These are phyloP conservation scores for Xylaria flabelliformis DNA, from an alignment of 495 filamentous ascomycete species.

Conservation along the genomic window DNA sequence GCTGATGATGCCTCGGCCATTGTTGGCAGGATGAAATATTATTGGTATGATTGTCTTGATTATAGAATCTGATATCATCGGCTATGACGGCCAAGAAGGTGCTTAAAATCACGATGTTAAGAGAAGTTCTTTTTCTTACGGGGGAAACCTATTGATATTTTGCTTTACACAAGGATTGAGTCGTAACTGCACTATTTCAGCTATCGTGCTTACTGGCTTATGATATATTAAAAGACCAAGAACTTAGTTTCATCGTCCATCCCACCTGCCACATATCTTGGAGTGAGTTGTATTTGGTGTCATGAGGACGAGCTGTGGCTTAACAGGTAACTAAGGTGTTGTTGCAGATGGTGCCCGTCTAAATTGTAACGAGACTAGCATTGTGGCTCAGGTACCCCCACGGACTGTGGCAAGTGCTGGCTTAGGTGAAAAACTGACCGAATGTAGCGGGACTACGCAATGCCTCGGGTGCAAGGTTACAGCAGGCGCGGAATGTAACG, in stretches of 20 bases:
- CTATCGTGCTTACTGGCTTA: background rate
- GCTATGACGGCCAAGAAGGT: background rate
- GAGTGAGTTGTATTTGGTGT: too few relatives aligned
- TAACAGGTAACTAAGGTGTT: too few relatives aligned
- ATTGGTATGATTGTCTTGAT: background rate
- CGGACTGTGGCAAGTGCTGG: background rate
- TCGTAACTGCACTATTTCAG: background rate
- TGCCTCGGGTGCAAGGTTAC: slow-evolving; percentile 22
- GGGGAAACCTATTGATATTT: background rate
- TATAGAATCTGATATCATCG: background rate
- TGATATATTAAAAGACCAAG: background rate
- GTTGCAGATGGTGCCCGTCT: too few relatives aligned
- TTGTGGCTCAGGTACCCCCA: background rate
- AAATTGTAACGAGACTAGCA: background rate
- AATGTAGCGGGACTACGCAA: background rate
- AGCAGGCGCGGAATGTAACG: slow-evolving; percentile 42
- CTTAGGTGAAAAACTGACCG: background rate
- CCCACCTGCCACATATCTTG: background rate
- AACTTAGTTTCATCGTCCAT: background rate
- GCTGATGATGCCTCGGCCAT: background rate
- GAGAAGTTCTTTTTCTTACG: background rate
- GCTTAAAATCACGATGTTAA: background rate
- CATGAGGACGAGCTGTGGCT: too few relatives aligned
- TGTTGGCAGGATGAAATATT: background rate
- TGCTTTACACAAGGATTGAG: background rate